Conservation (phyloP, 163 green algal genomes). For the Picocystis sp. region DNA sequence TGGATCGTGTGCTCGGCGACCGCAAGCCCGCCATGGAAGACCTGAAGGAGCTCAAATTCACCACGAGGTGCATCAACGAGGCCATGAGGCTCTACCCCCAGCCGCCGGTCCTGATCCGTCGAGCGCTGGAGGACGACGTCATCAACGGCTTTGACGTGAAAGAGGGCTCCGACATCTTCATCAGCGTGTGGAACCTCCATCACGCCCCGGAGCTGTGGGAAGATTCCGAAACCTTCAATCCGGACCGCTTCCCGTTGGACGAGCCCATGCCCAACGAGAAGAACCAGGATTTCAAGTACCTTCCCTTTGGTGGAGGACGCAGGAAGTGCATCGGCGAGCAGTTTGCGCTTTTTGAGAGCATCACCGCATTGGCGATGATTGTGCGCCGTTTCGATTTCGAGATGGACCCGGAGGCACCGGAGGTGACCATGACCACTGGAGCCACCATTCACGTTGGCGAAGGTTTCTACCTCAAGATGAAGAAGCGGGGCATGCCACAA, state of each 20-base stretch:
- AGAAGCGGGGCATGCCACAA: too few relatives aligned
- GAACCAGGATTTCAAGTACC: too few relatives aligned
- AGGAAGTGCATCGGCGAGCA: too few relatives aligned
- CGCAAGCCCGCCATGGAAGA: conserved; percentile 20
- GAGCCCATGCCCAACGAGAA: conserved; percentile 34
- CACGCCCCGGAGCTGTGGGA: conserved; percentile 2
- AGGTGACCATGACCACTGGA: too few relatives aligned
- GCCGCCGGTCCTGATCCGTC: conserved; percentile 5
- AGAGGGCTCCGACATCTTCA: conserved; percentile 3
- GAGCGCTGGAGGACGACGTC: conserved; percentile 1
- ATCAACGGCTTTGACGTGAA: neutral
- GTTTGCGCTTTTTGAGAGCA: too few relatives aligned
- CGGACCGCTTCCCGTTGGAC: conserved; percentile 9
- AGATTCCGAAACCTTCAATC: neutral
- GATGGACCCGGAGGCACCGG: too few relatives aligned
- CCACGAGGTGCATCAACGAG: conserved; percentile 21
- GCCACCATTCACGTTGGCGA: too few relatives aligned
- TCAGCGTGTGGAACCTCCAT: conserved; percentile 27
- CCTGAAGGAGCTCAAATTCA: conserved; percentile 20
- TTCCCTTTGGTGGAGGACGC: too few relatives aligned
- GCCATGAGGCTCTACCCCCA: conserved; percentile 9
- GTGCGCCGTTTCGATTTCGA: too few relatives aligned
- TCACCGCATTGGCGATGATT: too few relatives aligned
- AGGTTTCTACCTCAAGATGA: too few relatives aligned
- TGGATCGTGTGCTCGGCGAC: conserved; percentile 24